Evolutionary conservation across 495 filamentous ascomycete species (phyloP).

Genomic region (Cenococcum geophilum): DNA sequence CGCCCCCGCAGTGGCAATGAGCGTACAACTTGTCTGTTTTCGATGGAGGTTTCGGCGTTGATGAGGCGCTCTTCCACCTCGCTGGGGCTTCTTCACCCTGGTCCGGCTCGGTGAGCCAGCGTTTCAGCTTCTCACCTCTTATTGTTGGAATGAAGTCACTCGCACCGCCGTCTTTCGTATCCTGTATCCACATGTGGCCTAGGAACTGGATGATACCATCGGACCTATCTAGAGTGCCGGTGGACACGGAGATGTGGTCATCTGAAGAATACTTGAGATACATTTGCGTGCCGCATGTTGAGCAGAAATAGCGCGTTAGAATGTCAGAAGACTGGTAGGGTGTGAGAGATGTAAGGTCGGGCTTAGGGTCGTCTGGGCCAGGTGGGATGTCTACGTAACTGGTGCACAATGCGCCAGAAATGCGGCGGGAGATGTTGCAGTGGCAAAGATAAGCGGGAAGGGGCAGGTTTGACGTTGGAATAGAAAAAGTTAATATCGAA

Average conservation of each 20-base stretch:
- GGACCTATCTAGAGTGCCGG: constrained; percentile 36
- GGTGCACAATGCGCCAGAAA: constrained; percentile 52
- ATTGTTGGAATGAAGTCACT: constrained; percentile 44
- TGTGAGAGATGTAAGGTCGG: constrained; percentile 39
- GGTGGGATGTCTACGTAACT: constrained; percentile 46
- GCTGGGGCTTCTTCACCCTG: constrained; percentile 26
- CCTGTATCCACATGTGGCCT: constrained; percentile 45
- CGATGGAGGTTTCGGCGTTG: background rate
- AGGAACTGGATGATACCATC: constrained; percentile 40
- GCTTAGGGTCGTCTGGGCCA: constrained; percentile 17
- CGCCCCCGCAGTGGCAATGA: constrained; percentile 43
- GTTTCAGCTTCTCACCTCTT: constrained; percentile 16
- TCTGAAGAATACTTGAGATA: constrained; percentile 37
- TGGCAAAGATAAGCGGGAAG: constrained; percentile 52
- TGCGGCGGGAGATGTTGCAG: constrained; percentile 56
- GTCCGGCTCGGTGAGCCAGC: constrained; percentile 22
- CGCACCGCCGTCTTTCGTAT: constrained; percentile 55
- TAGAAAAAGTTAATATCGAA: constrained; percentile 41
- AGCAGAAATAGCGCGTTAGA: constrained; percentile 59
- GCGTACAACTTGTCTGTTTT: constrained; percentile 33
- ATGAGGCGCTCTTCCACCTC: constrained; percentile 20
- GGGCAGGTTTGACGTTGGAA: constrained; percentile 35
- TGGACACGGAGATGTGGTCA: constrained; percentile 40
- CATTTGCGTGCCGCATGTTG: constrained; percentile 61
- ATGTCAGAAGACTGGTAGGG: constrained; percentile 46